phyloP scores from a whole-genome alignment of 805 yeast species.

The Yarrowia sp. region DNA sequence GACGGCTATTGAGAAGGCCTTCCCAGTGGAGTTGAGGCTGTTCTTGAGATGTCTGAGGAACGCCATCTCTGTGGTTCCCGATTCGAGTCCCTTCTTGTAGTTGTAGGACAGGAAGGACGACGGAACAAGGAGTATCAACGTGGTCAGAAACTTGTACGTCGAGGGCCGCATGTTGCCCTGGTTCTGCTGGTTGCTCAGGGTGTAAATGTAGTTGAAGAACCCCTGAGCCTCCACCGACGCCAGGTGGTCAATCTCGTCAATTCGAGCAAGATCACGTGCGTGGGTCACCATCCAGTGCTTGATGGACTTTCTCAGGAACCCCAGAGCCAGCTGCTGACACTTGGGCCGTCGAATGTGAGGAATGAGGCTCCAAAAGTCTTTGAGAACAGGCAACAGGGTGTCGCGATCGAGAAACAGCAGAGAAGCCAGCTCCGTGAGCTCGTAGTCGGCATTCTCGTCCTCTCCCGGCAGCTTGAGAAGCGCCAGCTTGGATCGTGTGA shows the following conservation, averaged over 20 bases:
- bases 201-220: constrained; percentile 36
- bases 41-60: constrained; percentile 24
- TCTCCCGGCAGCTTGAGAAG: constrained; percentile 8
- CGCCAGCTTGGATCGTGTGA: constrained; percentile 17
- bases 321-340: constrained; percentile 17
- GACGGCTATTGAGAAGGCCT: constrained; percentile 28
- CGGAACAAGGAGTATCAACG: constrained; percentile 21
- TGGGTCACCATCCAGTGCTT: constrained; percentile 31
- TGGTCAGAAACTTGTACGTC: constrained; percentile 29
- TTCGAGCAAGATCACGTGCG: constrained; percentile 25
- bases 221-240: constrained; percentile 31
- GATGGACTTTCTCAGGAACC: constrained; percentile 13
- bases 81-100: constrained; percentile 4
- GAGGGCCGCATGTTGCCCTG: constrained; percentile 19
- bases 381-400: constrained; percentile 9
- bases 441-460: background rate
- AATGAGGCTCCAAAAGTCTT: constrained; percentile 31
- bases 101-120: constrained; percentile 6
- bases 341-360: constrained; percentile 33
- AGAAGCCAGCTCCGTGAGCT: constrained; percentile 18
- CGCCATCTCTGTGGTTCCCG: constrained; percentile 20
- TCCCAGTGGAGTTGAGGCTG: constrained; percentile 35
- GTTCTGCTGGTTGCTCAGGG: constrained; percentile 25
- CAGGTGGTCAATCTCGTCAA: constrained; percentile 25
- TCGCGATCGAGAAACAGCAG: constrained; percentile 17